A percentile compares a stretch with the other conserved stretches of the same genome.
phyloP scores from a whole-genome alignment of 2,329 filamentous ascomycete genomes.

The Didymella glomerata region DNA sequence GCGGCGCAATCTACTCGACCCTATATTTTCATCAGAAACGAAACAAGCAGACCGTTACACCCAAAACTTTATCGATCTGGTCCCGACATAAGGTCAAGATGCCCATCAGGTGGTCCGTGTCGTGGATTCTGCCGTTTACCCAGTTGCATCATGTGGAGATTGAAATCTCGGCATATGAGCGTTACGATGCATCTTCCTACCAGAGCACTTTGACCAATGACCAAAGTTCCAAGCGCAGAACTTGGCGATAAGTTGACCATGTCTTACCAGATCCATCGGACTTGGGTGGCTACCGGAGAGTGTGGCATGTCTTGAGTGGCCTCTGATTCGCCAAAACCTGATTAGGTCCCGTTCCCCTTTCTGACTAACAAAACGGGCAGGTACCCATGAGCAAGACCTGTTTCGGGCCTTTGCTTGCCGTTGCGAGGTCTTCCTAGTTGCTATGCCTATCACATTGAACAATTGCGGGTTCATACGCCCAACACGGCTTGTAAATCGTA shows the following conservation, averaged over 20 bases:
- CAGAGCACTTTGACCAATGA: conserved; percentile 8
- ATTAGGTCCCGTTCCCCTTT: conserved; percentile 13
- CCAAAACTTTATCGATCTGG: conserved; percentile 12
- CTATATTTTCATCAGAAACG: neutral
- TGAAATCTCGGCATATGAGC: conserved; percentile 9
- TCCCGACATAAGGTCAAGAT: neutral
- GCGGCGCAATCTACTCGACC: neutral
- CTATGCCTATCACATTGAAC: conserved; percentile 14
- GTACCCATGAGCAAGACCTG: conserved; percentile 14
- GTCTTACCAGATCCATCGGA: conserved; percentile 2
- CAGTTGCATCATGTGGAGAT: conserved; percentile 13
- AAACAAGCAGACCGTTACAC: conserved; percentile 11
- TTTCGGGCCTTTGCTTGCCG: conserved; percentile 21
- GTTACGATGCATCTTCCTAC: neutral
- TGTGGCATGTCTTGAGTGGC: conserved; percentile 19
- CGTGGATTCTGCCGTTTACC: conserved; percentile 17
- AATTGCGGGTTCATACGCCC: conserved; percentile 16
- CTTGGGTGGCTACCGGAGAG: conserved; percentile 3
- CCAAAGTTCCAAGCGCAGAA: neutral
- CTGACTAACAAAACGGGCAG: conserved; percentile 13
- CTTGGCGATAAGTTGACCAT: conserved; percentile 4
- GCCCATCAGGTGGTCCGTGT: conserved; percentile 12
- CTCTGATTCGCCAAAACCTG: conserved; percentile 15
- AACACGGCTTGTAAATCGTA: conserved; percentile 19
- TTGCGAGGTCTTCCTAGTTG: conserved; percentile 14